Base-by-base conservation (phyloP, 208 protist genomes). In the Wallacemonas sp. region DNA sequence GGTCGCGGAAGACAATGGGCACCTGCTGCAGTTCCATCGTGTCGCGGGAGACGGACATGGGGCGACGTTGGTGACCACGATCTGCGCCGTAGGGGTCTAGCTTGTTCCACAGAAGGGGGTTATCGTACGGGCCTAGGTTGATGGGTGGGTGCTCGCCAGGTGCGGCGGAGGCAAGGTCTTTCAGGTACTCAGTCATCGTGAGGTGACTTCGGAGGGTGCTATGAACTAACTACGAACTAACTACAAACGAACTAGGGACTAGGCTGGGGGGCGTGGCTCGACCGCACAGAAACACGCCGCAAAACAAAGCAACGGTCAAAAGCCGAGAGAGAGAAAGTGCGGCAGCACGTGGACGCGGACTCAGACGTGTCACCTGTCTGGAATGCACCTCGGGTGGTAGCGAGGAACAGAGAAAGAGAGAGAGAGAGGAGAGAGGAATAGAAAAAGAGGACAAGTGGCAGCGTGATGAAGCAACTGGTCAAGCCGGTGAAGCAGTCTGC, bases 141-240 rank as follows among this genome's bases (percentile, higher is more conserved):
- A 93, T 83, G 42, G 90, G 90, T 21, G 90, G 86, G 33, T 68
- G 50, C 50, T 91, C 87, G 30, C 83, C 90, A 8, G 75, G 63
- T 67, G 79, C 75, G 41, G 63, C 54, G n/a, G 68, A 45, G 21
- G 59, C 66, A 54, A 93, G 63, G 52, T 95, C 90, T 15, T 84
- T 87, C 45, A 95, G 63, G 64, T 95, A 95, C 71, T 93, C 87
- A 22, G 86, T 93, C 89, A 95, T 95, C n/a, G n/a, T n/a, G n/a
- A n/a, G n/a, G n/a, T n/a, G n/a, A n/a, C n/a, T n/a, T n/a, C n/a
- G n/a, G n/a, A n/a, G 6, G 8, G 0, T 36, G 12, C 53, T 60
- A 36, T 29, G 33, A 22, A 13, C n/a, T 33, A 42, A 42, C 34
- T 60, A 33, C 26, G 12, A 24, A 21, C 8, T 21, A 8, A 17